Evolutionary conservation across 2,329 filamentous ascomycete species (phyloP), one percentile per base, ranked within the genome.

Genomic region (Daldinia eschscholtzii): DNA sequence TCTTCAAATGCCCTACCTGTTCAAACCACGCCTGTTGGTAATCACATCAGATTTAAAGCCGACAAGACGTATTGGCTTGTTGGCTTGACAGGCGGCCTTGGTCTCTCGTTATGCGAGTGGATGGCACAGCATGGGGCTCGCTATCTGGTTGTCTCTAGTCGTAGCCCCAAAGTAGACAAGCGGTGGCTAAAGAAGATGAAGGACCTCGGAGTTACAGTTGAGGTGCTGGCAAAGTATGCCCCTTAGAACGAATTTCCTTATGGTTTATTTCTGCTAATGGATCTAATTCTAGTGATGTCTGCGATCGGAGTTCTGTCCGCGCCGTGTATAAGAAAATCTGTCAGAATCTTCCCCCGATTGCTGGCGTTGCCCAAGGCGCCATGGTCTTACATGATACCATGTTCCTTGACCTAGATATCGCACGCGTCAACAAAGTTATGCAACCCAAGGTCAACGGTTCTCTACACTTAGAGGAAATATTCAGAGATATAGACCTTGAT

Each of bases 321-420:
- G 35, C n/a, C 39, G 23, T 56, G 33, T 26, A 42, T 42, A n/a
- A 42, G n/a, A 7, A 42, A 42, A 42, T 42, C 6, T 42, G 39
- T 9, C 10, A 37, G 18, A 57, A 6, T n/a, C 18, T 57, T 10
- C 80, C 80, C 0, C 76, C 77, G 0, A 79, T 86, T 30, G 78
- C 70, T 0, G 84, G 84, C 15, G 80, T 85, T 0, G 77, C 76
- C 0, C 78, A 85, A 41, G 83, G 78, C 0, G 82, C 83, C 6
- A 9, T 85, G 80, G 79, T 85, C 1, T 74, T 86, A 0, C 63
- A 73, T 0, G 83, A 85, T 62, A 64, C 20, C 33, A 57, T 74
- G 0, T 75, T 83, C 41, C 26, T 78, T 77, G 76, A 66, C 66
- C 30, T 64, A 60, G 65, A 74, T 3, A 71, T 72, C 13, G 76